A percentile compares a stretch with the other conserved stretches of the same genome.
These are phyloP conservation scores for Luvunga scandens DNA, from an alignment of 345 rosid genomes.

Conservation along the genomic window DNA sequence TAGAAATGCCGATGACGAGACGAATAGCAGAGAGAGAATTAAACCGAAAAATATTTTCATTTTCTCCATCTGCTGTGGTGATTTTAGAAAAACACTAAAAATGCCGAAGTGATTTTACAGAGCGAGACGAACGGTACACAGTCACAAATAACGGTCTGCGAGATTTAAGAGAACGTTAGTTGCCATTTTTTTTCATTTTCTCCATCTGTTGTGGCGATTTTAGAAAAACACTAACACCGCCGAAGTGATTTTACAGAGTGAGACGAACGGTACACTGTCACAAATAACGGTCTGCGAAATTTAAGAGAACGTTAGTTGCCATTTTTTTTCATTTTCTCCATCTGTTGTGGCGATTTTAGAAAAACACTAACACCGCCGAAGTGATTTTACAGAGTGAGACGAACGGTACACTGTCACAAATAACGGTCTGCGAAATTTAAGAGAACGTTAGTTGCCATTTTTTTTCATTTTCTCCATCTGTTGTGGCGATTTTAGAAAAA, in stretches of 20 bases:
- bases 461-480: conserved; percentile 40
- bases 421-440: conserved; percentile 15
- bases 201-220: conserved; percentile 31
- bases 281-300: conserved; percentile 16
- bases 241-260: background rate
- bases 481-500: background rate
- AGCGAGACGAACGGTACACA: conserved; percentile 14
- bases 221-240: no score
- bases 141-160: conserved; percentile 16
- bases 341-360: conserved; percentile 1
- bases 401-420: conserved; percentile 19
- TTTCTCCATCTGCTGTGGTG: conserved; percentile 37
- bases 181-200: conserved; percentile 11
- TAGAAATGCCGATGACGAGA: conserved; percentile 29
- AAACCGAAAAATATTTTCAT: conserved; percentile 12
- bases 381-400: background rate
- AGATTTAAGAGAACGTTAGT: conserved; percentile 19
- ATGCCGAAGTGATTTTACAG: background rate
- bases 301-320: conserved; percentile 22
- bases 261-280: conserved; percentile 18
- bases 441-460: conserved; percentile 20
- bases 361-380: background rate
- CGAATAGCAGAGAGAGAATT: conserved; percentile 14
- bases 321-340: conserved; percentile 31
- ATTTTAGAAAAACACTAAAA: no score